A percentile compares a stretch with the other conserved stretches of the same genome.
phyloP scores from a whole-genome alignment of 768 basidiomycete genomes.

The Nevesoporus exiguus region DNA sequence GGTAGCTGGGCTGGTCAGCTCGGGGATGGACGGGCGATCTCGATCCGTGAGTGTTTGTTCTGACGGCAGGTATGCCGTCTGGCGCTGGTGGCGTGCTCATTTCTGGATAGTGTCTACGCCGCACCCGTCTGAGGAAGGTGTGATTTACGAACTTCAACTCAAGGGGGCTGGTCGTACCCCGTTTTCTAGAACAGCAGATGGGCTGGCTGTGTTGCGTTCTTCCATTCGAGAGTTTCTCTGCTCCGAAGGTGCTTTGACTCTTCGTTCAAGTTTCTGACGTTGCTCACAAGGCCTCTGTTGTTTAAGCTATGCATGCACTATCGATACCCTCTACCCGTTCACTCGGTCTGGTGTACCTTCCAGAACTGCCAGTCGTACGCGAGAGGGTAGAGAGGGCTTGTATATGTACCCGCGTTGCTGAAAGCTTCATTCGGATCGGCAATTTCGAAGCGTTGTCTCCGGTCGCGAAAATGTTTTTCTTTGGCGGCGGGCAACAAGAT shows the following conservation, averaged over 20 bases:
- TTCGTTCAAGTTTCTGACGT: not conserved
- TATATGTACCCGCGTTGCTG: constrained; percentile 77
- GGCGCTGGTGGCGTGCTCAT: constrained; percentile 1
- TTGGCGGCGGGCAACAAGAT: constrained; percentile 75
- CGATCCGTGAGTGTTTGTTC: constrained; percentile 51
- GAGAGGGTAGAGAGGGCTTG: constrained; percentile 73
- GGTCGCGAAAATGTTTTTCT: constrained; percentile 56
- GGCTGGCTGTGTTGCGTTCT: constrained; percentile 91
- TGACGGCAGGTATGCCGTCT: not conserved
- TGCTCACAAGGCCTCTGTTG: constrained; percentile 37
- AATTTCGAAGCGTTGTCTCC: constrained; percentile 85
- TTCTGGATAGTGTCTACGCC: constrained; percentile 64
- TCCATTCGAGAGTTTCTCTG: constrained; percentile 93
- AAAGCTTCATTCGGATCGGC: constrained; percentile 90
- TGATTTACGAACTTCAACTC: constrained; percentile 82
- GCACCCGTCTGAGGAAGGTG: constrained; percentile 53
- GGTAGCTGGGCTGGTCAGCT: constrained; percentile 91
- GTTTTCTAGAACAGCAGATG: constrained; percentile 89
- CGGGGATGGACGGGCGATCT: constrained; percentile 94
- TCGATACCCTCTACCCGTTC: constrained; percentile 87
- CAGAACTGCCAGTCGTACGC: constrained; percentile 67
- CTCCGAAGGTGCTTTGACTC: constrained; percentile 61
- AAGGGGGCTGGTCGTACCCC: constrained; percentile 95
- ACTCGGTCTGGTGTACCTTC: constrained; percentile 73
- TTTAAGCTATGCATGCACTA: constrained; percentile 69